These are phyloP conservation scores for Gracilaria gracilis DNA, from an alignment of 23 red algal genomes.

Conservation along the genomic window DNA sequence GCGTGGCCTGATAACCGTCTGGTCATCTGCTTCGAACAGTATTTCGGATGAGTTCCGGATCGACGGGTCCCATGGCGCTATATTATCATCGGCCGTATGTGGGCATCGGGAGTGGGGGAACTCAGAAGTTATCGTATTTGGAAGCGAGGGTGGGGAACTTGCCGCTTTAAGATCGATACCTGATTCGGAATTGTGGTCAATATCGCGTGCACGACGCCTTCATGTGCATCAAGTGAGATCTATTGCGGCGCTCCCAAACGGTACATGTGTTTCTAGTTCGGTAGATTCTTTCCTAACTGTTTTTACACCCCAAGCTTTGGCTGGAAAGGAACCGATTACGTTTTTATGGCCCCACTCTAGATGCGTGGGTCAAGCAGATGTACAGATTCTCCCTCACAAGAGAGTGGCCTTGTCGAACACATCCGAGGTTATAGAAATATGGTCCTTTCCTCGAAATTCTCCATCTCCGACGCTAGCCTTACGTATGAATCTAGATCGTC, in stretches of 20 bases:
- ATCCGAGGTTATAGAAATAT: background rate
- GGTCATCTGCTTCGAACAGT: slow-evolving; percentile 35
- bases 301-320: background rate
- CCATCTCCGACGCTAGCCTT: background rate
- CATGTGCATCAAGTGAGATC: slow-evolving; percentile 53
- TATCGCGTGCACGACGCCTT: slow-evolving; percentile 7
- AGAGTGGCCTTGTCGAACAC: background rate
- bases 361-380: slow-evolving; percentile 27
- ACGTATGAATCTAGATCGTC: slow-evolving; percentile 13
- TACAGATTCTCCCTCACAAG: background rate
- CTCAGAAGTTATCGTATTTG: slow-evolving; percentile 42
- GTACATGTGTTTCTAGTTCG: slow-evolving; percentile 40
- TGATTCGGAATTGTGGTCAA: slow-evolving; percentile 28
- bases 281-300: slow-evolving; percentile 39
- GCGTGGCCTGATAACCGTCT: slow-evolving; percentile 47
- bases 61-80: slow-evolving; percentile 26
- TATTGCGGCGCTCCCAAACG: slow-evolving; percentile 33
- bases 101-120: background rate
- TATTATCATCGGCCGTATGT: slow-evolving; percentile 19
- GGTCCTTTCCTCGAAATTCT: slow-evolving; percentile 9
- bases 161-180: slow-evolving; percentile 6
- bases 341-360: background rate
- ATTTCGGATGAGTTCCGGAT: slow-evolving; percentile 36
- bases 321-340: background rate
- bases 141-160: slow-evolving; percentile 36